These are phyloP conservation scores for Alternaria sp. DNA, from an alignment of 2,329 filamentous ascomycete genomes.

Conservation along the genomic window DNA sequence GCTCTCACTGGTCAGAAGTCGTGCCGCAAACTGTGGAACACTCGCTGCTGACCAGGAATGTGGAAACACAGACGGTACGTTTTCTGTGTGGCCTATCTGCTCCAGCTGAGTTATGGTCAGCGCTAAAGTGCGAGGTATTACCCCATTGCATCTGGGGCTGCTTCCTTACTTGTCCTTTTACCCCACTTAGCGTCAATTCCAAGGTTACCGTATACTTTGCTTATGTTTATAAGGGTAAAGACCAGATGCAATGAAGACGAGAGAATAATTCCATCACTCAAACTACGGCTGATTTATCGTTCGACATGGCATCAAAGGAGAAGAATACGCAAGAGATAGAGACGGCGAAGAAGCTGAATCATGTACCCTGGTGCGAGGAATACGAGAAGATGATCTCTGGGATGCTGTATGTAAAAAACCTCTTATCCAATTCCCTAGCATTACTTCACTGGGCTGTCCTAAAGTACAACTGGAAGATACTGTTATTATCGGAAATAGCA, in stretches of 20 bases:
- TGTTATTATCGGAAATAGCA: too few species aligned
- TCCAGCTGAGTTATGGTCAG: not conserved
- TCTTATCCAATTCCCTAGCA: not conserved
- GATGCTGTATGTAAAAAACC: constrained; percentile 59
- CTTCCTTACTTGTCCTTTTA: constrained; percentile 1
- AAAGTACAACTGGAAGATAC: too few species aligned
- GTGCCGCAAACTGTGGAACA: constrained; percentile 10
- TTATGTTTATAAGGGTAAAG: not conserved
- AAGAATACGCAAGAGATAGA: constrained; percentile 58
- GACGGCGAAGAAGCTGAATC: constrained; percentile 58
- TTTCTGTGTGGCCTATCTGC: not conserved
- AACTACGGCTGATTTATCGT: not conserved
- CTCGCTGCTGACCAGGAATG: not conserved
- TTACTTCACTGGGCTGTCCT: too few species aligned
- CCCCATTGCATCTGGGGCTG: constrained; percentile 17
- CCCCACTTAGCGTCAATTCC: constrained; percentile 29
- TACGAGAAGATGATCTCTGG: constrained; percentile 73
- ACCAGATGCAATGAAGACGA: not conserved
- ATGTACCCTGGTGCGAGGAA: constrained; percentile 67
- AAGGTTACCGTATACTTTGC: not conserved
- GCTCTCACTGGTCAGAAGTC: constrained; percentile 22
- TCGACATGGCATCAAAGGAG: constrained; percentile 49
- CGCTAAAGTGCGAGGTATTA: constrained; percentile 37
- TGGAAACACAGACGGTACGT: not conserved
- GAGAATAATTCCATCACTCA: not conserved